These are phyloP conservation scores for Lachnellula cervina DNA, from an alignment of 2,329 filamentous ascomycete genomes.

Conservation along the genomic window DNA sequence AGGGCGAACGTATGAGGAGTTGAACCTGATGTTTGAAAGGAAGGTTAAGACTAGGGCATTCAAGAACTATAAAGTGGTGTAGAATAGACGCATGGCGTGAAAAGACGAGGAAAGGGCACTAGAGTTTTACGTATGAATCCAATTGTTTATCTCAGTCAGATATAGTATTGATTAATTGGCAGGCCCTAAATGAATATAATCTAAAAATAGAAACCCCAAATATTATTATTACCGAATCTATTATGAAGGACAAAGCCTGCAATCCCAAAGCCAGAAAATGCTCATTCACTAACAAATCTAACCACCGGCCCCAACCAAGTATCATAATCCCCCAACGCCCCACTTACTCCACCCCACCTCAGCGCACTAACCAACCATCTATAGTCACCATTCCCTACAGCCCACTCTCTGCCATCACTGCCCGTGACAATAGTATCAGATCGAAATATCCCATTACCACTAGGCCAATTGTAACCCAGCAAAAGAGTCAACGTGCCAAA, in stretches of 20 bases:
- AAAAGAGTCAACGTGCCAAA: constrained; percentile 7
- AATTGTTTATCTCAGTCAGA: too few species aligned
- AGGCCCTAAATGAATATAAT: too few species aligned
- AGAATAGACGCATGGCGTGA: too few species aligned
- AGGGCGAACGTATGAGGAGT: constrained; percentile 41
- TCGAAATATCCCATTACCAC: background rate
- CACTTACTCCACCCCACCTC: constrained; percentile 8
- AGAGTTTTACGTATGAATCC: too few species aligned
- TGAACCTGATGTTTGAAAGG: constrained; percentile 42
- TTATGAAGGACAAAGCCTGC: too few species aligned
- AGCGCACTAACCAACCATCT: constrained; percentile 11
- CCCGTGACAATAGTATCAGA: constrained; percentile 4
- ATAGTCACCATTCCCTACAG: constrained; percentile 12
- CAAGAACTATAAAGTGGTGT: constrained; percentile 20
- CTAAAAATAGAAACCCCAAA: too few species aligned
- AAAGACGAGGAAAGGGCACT: too few species aligned
- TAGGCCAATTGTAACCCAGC: constrained; percentile 5
- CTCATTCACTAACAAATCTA: constrained; percentile 1
- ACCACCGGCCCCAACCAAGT: constrained; percentile 16
- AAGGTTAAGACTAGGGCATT: constrained; percentile 32
- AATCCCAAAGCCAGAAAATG: too few species aligned
- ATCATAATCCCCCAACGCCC: constrained; percentile 9
- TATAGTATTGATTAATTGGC: too few species aligned
- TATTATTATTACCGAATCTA: too few species aligned
- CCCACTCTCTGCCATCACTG: constrained; percentile 1